Conservation (phyloP, 176 grass and related monocot species). For the Rhynchospora tenuis region DNA sequence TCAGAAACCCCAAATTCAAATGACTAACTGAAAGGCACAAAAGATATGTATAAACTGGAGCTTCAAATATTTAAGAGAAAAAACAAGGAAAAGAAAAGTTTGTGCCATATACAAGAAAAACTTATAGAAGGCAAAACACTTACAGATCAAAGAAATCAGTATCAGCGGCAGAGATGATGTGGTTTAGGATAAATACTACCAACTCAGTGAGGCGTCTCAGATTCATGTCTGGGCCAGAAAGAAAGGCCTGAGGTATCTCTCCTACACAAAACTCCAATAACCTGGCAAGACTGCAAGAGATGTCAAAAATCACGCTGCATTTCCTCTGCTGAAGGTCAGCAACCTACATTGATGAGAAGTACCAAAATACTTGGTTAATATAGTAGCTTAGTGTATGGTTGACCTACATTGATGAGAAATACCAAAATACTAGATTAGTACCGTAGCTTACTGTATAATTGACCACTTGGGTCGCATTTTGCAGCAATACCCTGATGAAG, state of each 20-base stretch:
- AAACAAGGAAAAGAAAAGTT: background rate
- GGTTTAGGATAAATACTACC: constrained; percentile 82
- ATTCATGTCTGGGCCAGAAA: constrained; percentile 80
- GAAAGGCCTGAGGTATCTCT: constrained; percentile 68
- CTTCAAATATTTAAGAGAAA: background rate
- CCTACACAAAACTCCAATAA: constrained; percentile 74
- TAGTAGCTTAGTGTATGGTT: background rate
- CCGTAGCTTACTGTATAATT: background rate
- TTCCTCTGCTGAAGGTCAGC: constrained; percentile 78
- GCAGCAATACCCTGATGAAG: background rate
- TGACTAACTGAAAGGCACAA: background rate
- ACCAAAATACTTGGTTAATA: background rate
- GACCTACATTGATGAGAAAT: background rate
- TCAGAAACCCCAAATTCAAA: constrained; percentile 13
- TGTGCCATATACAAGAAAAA: background rate
- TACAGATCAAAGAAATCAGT: constrained; percentile 90
- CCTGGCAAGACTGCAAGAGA: constrained; percentile 71
- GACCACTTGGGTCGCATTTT: background rate
- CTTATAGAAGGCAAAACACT: constrained; percentile 25
- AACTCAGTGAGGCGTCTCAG: constrained; percentile 67
- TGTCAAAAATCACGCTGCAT: constrained; percentile 83
- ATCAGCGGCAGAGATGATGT: constrained; percentile 72
- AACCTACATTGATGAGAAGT: constrained; percentile 31
- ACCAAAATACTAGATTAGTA: background rate
- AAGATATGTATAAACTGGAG: background rate